Percentiles rank a stretch among this genome's conserved stretches.
phyloP scores from a whole-genome alignment of 2,329 filamentous ascomycete species.

The Fonsecaea monophora region DNA sequence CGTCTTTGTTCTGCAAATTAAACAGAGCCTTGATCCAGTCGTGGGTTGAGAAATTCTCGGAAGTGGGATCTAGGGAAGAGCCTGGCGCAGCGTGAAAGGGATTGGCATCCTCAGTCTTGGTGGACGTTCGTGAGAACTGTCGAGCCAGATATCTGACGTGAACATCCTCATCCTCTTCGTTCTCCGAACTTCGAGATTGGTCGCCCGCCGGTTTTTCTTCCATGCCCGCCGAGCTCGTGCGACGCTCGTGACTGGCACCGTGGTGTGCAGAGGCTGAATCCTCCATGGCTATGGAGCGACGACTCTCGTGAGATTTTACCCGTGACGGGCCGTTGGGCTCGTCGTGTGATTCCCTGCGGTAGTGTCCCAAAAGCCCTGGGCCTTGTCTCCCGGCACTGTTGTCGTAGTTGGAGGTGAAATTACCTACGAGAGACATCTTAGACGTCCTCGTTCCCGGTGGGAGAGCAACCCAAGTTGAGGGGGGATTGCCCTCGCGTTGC shows the following conservation, averaged over 20 bases:
- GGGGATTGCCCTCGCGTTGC: background rate
- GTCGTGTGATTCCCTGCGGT: constrained; percentile 15
- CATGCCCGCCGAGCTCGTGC: background rate
- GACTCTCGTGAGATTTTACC: background rate
- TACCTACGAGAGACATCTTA: constrained; percentile 34
- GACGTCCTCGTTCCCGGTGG: background rate
- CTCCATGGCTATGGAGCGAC: background rate
- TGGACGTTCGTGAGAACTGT: constrained; percentile 35
- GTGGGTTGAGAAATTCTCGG: constrained; percentile 53
- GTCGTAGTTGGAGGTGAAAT: constrained; percentile 30
- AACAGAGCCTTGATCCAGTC: constrained; percentile 57
- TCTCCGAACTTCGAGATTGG: constrained; percentile 27
- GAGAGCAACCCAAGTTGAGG: background rate
- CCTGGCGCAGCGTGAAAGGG: constrained; percentile 40
- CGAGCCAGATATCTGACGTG: constrained; percentile 37
- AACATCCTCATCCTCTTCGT: constrained; percentile 27
- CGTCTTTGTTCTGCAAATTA: constrained; percentile 48
- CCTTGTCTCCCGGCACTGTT: constrained; percentile 20
- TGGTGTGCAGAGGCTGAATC: background rate
- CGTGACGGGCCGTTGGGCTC: background rate
- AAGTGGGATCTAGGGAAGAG: constrained; percentile 53
- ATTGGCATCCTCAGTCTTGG: constrained; percentile 26
- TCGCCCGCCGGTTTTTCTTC: constrained; percentile 4
- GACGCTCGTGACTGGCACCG: background rate
- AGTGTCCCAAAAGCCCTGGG: constrained; percentile 13